Percentiles rank a stretch among this genome's conserved stretches.
phyloP scores from a whole-genome alignment of 345 rosid genomes.

The Dimocarpus longan region DNA sequence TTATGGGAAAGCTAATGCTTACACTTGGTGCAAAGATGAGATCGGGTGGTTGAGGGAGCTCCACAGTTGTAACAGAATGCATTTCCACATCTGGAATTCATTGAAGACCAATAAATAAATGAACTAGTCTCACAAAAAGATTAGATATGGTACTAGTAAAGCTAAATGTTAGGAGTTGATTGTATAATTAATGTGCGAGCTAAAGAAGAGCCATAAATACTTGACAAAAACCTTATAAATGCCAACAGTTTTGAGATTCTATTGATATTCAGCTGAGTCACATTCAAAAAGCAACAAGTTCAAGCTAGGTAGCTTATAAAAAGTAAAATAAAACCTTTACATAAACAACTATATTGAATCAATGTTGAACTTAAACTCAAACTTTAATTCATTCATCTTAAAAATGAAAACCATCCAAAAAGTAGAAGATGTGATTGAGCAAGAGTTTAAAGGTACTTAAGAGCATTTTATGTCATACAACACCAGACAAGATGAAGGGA shows the following conservation, averaged over 20 bases:
- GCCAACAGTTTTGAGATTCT: not conserved
- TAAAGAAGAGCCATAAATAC: not conserved
- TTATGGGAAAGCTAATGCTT: constrained; percentile 7
- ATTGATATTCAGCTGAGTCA: no score
- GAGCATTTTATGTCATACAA: no score
- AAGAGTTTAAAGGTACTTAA: no score
- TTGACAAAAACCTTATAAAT: not conserved
- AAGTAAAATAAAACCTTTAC: not conserved
- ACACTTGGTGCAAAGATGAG: constrained; percentile 34
- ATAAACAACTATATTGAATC: not conserved
- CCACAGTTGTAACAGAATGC: constrained; percentile 57
- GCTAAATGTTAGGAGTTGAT: not conserved
- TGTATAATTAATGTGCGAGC: not conserved
- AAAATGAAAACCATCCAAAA: no score
- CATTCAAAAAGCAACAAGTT: no score
- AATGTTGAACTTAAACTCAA: no score
- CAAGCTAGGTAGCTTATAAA: no score
- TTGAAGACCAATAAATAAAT: not conserved
- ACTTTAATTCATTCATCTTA: no score
- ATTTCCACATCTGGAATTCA: constrained; percentile 41
- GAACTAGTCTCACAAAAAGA: not conserved
- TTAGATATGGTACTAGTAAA: not conserved
- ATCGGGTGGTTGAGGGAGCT: not conserved
- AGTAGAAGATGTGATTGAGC: no score
- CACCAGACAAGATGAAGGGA: no score